Evolutionary conservation across 208 protist species (phyloP), one percentile per base, ranked within the genome.

Genomic region (Leishmania amazonensis): DNA sequence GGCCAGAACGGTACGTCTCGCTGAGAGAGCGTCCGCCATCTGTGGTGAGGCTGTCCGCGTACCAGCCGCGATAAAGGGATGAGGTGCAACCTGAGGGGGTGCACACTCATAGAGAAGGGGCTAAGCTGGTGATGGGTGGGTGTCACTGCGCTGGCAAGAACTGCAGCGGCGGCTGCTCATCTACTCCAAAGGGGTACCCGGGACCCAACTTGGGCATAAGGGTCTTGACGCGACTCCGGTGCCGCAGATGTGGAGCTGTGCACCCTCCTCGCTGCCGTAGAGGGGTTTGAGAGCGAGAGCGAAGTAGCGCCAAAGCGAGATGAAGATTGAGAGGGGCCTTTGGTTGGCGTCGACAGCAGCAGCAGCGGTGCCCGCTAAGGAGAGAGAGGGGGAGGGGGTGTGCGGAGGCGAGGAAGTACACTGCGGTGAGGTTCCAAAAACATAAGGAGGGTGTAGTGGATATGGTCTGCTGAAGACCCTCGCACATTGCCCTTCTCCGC

Each of bases 31-130:
- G 51, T n/a, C 68, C 42, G 49, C 64, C 62, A 35, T 58, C 58
- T 51, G 57, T 65, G 68, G 40, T 81, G 78, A 81, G 67, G 42
- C 76, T 77, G 54, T 77, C 81, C 21, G 62, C 68, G 76, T 77
- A 62, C 19, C 38, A 19, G 38, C 70, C 58, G 19, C 58, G 75
- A 8, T 58, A 70, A 40, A 6, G 75, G 38, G 81, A 28, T 51
- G 54, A 31, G 54, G 58, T 84, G 45, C 35, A 71, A 84, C 0
- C n/a, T 78, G 67, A 87, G 85, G 74, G 76, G 87, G 28, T 87
- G 45, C 45, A 92, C 45, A 90, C 89, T 0, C 84, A 45, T 0
- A 86, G 89, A 0, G 85, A 92, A 40, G 83, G 85, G 53, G 88
- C 72, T 1, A 87, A 71, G 51, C 76, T 83, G 57, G n/a, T 51